Evolutionary conservation across 2,329 filamentous ascomycete genomes (phyloP).

Genomic region (Hypoxylon sp.): DNA sequence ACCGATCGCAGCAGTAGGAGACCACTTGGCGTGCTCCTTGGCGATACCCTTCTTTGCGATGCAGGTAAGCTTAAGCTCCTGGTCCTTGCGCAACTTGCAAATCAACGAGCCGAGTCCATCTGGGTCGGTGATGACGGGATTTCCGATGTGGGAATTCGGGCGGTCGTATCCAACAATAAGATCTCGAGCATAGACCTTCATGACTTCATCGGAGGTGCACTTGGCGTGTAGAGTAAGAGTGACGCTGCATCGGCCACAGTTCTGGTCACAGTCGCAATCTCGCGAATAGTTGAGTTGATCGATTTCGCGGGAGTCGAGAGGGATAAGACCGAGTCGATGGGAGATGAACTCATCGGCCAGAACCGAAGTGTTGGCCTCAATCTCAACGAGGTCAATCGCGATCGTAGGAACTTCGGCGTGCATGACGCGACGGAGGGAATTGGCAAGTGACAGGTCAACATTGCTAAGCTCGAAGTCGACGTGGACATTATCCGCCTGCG

Average conservation of each 20-base stretch:
- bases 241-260: conserved; percentile 92
- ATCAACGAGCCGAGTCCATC: conserved; percentile 87
- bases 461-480: conserved; percentile 94
- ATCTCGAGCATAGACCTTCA: conserved; percentile 95
- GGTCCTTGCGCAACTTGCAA: conserved; percentile 88
- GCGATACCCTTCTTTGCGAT: conserved; percentile 98
- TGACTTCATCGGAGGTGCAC: conserved; percentile 86
- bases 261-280: conserved; percentile 96
- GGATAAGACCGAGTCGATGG: conserved; percentile 90
- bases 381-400: conserved; percentile 93
- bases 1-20: conserved; percentile 88
- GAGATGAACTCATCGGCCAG: conserved; percentile 96
- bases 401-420: conserved; percentile 94
- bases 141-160: conserved; percentile 80
- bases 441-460: conserved; percentile 91
- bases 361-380: conserved; percentile 94
- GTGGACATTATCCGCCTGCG: conserved; percentile 79
- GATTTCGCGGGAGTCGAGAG: conserved; percentile 85
- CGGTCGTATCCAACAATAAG: conserved; percentile 78
- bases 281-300: conserved; percentile 87
- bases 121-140: conserved; percentile 85
- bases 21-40: conserved; percentile 99
- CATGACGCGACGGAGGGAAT: conserved; percentile 90
- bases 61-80: conserved; percentile 90
- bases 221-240: conserved; percentile 86